Base-by-base conservation (phyloP, 257 asterid genomes). In the Cinchona pubescens region DNA sequence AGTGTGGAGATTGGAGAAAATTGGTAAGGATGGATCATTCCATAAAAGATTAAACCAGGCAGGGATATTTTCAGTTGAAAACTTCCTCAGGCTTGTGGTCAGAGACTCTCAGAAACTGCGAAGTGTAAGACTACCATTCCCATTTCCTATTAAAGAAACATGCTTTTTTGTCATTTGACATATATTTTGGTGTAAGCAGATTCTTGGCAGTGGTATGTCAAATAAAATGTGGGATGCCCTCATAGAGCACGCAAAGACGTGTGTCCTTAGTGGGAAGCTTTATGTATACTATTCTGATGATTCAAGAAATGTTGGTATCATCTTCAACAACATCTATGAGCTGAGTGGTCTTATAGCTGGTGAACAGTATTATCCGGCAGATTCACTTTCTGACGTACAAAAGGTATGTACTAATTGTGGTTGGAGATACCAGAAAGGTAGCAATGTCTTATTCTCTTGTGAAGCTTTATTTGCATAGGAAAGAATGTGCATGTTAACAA, bases 161-260 rank as follows among this genome's bases (percentile, higher is more conserved):
- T 2, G 12, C 23, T 29, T n/a, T 18, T 15, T 38, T 64, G 35
- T 71, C 27, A 29, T 69, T 53, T 82, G 56, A 35, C 67, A 38
- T 30, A 23, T 58, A 30, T 46, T 38, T 62, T 42, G 58, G 65
- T 73, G 61, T 76, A 66, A 64, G 78, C 93, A 95, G 99, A 92
- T 86, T 67, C 96, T 95, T 65, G 99, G 99, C 70, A 92, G 91
- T 81, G 98, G 99, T 59, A 95, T 95, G 99, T 95, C 99, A 70
- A 95, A 92, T 83, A 95, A 87, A 88, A 92, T 95, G 99, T 95
- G 99, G 99, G 98, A 95, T 66, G 94, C 97, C 49, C 96, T 95
- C 71, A 83, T 90, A 77, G 96, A 95, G 80, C 99, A 95, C 74
- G 90, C 98, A 67, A 92, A 95, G 85, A 95, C 99, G 40, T 92